phyloP scores from a whole-genome alignment of 1,284 basidiomycete species.

The Mixia osmundae region DNA sequence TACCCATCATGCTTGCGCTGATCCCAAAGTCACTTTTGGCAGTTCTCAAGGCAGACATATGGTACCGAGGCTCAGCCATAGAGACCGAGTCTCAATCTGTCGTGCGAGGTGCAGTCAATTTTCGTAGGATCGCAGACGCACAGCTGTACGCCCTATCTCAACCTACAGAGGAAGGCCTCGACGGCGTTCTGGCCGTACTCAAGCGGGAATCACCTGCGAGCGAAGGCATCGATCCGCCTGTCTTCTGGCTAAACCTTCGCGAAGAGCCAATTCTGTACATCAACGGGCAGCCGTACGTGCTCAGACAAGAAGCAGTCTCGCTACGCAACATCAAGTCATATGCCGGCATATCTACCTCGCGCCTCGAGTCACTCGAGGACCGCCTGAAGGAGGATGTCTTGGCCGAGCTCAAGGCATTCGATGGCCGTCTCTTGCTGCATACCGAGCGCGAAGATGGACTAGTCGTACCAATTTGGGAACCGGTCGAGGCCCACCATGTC shows the following conservation, averaged over 20 bases:
- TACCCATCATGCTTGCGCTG: too few relatives aligned
- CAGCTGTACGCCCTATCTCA: slow-evolving; percentile 73
- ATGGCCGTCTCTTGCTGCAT: slow-evolving; percentile 69
- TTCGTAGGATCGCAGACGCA: slow-evolving; percentile 60
- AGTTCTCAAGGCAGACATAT: too few relatives aligned
- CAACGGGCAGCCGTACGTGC: slow-evolving; percentile 40
- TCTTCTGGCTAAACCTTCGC: background rate
- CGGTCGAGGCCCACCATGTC: slow-evolving; percentile 50
- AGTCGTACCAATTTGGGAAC: slow-evolving; percentile 89
- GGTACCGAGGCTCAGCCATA: too few relatives aligned
- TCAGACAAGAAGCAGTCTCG: slow-evolving; percentile 20
- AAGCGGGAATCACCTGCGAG: slow-evolving; percentile 32
- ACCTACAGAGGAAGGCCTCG: slow-evolving; percentile 73
- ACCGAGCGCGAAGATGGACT: slow-evolving; percentile 69
- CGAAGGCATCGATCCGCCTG: slow-evolving; percentile 20
- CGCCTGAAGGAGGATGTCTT: slow-evolving; percentile 74
- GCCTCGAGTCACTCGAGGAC: slow-evolving; percentile 74
- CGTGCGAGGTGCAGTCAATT: slow-evolving; percentile 79
- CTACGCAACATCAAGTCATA: slow-evolving; percentile 22
- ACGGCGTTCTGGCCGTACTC: slow-evolving; percentile 37
- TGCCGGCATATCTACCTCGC: slow-evolving; percentile 35
- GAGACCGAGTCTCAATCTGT: slow-evolving; percentile 12
- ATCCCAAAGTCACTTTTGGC: too few relatives aligned
- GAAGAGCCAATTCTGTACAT: slow-evolving; percentile 80
- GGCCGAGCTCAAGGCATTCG: slow-evolving; percentile 55